These are phyloP conservation scores for Daedaleopsis nitida DNA, from an alignment of 768 basidiomycete genomes.

Conservation along the genomic window DNA sequence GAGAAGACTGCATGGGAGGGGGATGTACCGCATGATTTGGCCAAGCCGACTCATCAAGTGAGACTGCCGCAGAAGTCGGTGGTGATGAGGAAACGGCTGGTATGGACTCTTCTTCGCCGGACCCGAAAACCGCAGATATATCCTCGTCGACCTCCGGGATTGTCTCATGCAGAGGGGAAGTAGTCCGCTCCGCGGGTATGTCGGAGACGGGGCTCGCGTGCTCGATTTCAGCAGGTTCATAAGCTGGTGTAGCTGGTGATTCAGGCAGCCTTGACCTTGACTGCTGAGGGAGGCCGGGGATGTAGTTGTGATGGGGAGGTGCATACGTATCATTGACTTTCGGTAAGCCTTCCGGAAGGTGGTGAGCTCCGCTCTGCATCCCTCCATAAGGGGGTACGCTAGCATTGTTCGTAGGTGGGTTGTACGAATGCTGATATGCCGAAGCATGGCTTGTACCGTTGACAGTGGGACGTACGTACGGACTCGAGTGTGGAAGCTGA, in stretches of 20 bases:
- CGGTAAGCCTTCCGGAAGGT: not conserved
- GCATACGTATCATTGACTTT: constrained; percentile 5
- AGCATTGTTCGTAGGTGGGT: not conserved
- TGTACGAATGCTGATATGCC: constrained; percentile 2
- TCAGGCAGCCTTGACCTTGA: not conserved
- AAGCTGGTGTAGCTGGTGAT: not conserved
- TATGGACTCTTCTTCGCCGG: not conserved
- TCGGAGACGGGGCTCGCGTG: not conserved
- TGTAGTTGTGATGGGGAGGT: not conserved
- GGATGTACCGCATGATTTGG: constrained; percentile 5
- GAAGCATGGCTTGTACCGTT: constrained; percentile 1
- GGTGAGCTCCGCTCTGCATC: not conserved
- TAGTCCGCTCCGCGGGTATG: not conserved
- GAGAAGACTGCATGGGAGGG: constrained; percentile 19
- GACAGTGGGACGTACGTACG: not conserved
- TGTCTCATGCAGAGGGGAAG: not conserved
- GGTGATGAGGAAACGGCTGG: constrained; percentile 7
- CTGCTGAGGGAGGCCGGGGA: not conserved
- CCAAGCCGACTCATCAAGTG: constrained; percentile 18
- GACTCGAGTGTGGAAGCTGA: not conserved
- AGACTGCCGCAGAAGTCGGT: constrained; percentile 17
- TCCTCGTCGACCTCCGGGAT: constrained; percentile 6
- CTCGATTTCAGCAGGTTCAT: not conserved
- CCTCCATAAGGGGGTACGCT: not conserved
- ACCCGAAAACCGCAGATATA: not conserved